Base-by-base conservation (phyloP, 352 stramenopile genomes). In the Aphanomyces invadans region DNA sequence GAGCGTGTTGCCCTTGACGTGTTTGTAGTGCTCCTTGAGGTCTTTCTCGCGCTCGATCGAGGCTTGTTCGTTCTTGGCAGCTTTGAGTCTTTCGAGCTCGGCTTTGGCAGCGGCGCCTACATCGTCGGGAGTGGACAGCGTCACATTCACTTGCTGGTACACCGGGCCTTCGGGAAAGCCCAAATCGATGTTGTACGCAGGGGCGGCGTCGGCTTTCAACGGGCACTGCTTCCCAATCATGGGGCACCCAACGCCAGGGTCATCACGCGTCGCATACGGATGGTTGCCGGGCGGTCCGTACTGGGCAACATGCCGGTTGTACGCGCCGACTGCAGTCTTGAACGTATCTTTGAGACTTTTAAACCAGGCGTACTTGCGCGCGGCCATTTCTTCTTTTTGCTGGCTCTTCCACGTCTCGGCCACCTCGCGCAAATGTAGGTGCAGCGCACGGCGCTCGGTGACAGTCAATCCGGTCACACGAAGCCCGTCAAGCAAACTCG, bases 341-440 rank as follows among this genome's bases (percentile, higher is more conserved):
- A 97, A 96, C 28, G 90, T 96, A 51, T 95, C 78, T 62, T 94
- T 96, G 29, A 97, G 80, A 36, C 87, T 87, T 71, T 96, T 93
- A 71, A 94, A 97, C 86, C 87, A 97, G 62, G 88, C 82, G 66
- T 81, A 96, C 68, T 96, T 96, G 46, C 91, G 81, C 71, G 95
- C 95, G 12, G 87, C 95, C 84, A 97, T 90, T 71, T 95, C 88
- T 74, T 97, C 90, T 32, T 87, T 83, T 69, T 96, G 87, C 54
- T 93, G 86, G 39, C 78, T 63, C 69, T 95, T 90, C 90, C 90
- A 97, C 38, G 74, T 81, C 33, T 92, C 81, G 4, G 86, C 88
- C 68, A 96, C 75, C 15, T 79, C 76, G 44, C 76, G 76, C 60
- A 97, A 68, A 70, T 97, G 90, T 69, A 90, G 79, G 69, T 97